Base-by-base conservation (phyloP, 2,329 filamentous ascomycete species). In the Capronia epimyces region DNA sequence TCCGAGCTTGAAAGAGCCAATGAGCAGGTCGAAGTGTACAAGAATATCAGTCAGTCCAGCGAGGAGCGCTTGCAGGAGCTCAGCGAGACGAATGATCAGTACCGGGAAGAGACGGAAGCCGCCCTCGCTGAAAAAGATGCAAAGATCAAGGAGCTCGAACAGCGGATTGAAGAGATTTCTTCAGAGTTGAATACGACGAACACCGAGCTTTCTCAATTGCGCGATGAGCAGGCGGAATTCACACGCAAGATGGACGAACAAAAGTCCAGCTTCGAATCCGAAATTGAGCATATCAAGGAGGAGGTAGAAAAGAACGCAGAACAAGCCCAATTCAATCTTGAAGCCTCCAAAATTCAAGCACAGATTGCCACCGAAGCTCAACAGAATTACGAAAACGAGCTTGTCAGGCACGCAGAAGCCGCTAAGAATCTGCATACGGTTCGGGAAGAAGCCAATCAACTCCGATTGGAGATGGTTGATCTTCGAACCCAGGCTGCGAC, bases 371-470 rank as follows among this genome's bases (percentile, higher is more conserved):
- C 89, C 46, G 87, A 89, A 67, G 89, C 93, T 2, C 93, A 98
- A 66, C 86, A 95, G 65, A 90, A 93, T 60, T 98, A 98, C 65
- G 94, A 98, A 67, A 84, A 84, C 56, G 93, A 98, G 67, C 78
- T 98, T 9, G 80, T 95, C 63, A 96, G 93, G 72, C 93, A 98
- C 69, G 91, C 90, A 1, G 89, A 96, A 59, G 93, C 91, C n/a
- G 88, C 91, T 10, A 90, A 89, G 69, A 80, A 82, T 29, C 76
- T 96, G 12, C 89, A 95, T 60, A 77, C 77, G 46, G 75, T 95
- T 43, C 87, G 93, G 45, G 75, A 77, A 3, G 89, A 97, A 58
- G 80, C 87, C 68, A 93, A 95, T 63, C 76, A 87, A 60, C 71
- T 97, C 55, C 90, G 88, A 70, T 85, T 86, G 1, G 81, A 94